Base-by-base conservation (phyloP, 768 basidiomycete genomes). In the Chlorophyllum brunneum region DNA sequence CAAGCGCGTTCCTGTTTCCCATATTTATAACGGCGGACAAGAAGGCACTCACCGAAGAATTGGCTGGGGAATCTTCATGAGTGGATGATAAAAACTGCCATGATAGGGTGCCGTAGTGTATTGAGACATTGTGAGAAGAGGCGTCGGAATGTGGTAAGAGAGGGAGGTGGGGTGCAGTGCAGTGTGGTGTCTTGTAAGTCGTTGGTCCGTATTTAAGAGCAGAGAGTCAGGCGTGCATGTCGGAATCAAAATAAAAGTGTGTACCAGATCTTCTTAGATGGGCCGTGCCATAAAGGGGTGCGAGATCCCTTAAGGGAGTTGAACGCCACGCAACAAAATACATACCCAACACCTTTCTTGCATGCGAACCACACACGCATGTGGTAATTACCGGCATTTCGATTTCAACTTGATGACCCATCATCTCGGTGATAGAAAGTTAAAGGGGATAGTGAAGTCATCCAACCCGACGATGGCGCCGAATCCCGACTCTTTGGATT, bases 211-310 rank as follows among this genome's bases (percentile, higher is more conserved):
- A 46, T 53, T 45, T 53, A 45, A 46, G 23, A 23, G 36, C 44
- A 30, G 5, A 39, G 31, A 36, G 23, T 20, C 36, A 39, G 50
- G 34, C 37, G 41, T 46, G 33, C 42, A 26, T 44, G 27, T 40
- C 23, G 30, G 39, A 33, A 44, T 45, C 51, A 53, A 53, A 45
- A 46, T 20, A 22, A 49, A 33, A 46, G 43, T 51, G 51, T 46
- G 43, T 45, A 23, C 51, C 51, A 53, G 51, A 52, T 52, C 51
- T 52, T 27, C 18, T n/a, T 36, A 44, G 34, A 46, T 39, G 22
- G 24, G 6, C 16, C 11, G 3, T 53, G 51, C 51, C 43, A 36
- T 53, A 37, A 46, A 22, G 26, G 51, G 33, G 20, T 29, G n/a
- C 18, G 26, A 38, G 40, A 38, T 38, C n/a, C 27, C 37, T 43